phyloP scores from a whole-genome alignment of 495 filamentous ascomycete species.

The Hypoxylon cercidicola region DNA sequence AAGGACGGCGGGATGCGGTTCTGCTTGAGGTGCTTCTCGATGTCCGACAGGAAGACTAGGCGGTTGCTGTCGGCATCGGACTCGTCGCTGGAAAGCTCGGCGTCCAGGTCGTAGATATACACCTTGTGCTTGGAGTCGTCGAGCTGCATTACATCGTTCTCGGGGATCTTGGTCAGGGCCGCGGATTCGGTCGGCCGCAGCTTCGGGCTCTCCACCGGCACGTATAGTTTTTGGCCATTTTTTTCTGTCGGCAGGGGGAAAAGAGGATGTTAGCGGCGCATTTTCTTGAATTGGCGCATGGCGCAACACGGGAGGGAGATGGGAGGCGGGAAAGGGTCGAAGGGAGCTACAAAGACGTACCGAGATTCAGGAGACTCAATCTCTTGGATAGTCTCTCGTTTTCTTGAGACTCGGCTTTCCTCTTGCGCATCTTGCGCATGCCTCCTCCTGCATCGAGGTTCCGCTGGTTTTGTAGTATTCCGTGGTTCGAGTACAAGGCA shows the following conservation, averaged over 20 bases:
- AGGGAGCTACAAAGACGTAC: no score
- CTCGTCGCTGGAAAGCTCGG: slow-evolving; percentile 73
- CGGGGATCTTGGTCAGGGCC: slow-evolving; percentile 22
- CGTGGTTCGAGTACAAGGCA: slow-evolving; percentile 21
- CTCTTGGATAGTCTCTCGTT: slow-evolving; percentile 77
- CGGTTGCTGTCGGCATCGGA: slow-evolving; percentile 58
- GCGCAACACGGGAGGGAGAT: background rate
- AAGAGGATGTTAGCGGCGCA: slow-evolving; percentile 11
- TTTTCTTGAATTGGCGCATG: slow-evolving; percentile 2
- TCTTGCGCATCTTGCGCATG: slow-evolving; percentile 55
- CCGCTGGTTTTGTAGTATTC: slow-evolving; percentile 19
- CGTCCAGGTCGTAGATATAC: slow-evolving; percentile 91
- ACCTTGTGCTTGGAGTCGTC: slow-evolving; percentile 88
- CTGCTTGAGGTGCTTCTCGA: slow-evolving; percentile 74
- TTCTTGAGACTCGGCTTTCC: slow-evolving; percentile 61
- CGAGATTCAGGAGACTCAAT: slow-evolving; percentile 82
- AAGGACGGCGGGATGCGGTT: slow-evolving; percentile 75
- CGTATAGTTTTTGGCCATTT: slow-evolving; percentile 65
- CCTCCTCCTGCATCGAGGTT: slow-evolving; percentile 43
- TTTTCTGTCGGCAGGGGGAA: slow-evolving; percentile 51
- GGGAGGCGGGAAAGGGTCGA: background rate
- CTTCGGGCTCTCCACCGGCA: slow-evolving; percentile 58
- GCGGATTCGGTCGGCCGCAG: slow-evolving; percentile 33
- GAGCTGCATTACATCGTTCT: slow-evolving; percentile 79
- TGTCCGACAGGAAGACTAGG: slow-evolving; percentile 82